Percentiles rank a stretch among this genome's conserved stretches.
Evolutionary conservation across 805 yeast genomes (phyloP).

Genomic region (Candida nitratophila): DNA sequence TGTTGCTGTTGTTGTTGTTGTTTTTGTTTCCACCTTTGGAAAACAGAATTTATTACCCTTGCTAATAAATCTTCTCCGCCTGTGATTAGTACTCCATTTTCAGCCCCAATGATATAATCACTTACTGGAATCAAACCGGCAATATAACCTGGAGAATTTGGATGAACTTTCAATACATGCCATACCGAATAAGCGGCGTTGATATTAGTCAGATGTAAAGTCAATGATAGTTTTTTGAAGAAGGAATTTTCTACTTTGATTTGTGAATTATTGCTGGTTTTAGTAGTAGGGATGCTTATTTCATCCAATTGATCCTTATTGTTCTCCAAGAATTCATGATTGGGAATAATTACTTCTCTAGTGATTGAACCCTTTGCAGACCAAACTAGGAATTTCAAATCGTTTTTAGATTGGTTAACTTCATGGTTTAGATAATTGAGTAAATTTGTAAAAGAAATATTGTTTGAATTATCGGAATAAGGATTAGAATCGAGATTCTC

Average conservation of each 20-base stretch:
- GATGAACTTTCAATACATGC: constrained; percentile 71
- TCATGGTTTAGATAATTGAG: constrained; percentile 20
- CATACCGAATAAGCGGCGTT: constrained; percentile 76
- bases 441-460: constrained; percentile 14
- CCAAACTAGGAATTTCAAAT: constrained; percentile 63
- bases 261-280: constrained; percentile 12
- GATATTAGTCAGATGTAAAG: constrained; percentile 73
- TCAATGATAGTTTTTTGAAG: constrained; percentile 52
- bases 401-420: constrained; percentile 18
- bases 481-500: constrained; percentile 17
- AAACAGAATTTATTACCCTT: constrained; percentile 53
- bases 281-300: constrained; percentile 16
- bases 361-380: constrained; percentile 74
- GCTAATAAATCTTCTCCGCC: constrained; percentile 84
- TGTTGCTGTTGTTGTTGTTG: constrained; percentile 1
- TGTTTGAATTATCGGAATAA: constrained; percentile 14
- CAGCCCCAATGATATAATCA: constrained; percentile 84
- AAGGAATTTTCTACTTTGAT: constrained; percentile 21
- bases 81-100: constrained; percentile 74
- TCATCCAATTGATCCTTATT: constrained; percentile 20
- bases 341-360: constrained; percentile 32
- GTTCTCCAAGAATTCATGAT: constrained; percentile 13
- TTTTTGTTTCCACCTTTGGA: constrained; percentile 23
- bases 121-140: constrained; percentile 81
- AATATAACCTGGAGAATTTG: constrained; percentile 71